phyloP scores from a whole-genome alignment of 352 stramenopile genomes.

The Phytophthora pistaciae region DNA sequence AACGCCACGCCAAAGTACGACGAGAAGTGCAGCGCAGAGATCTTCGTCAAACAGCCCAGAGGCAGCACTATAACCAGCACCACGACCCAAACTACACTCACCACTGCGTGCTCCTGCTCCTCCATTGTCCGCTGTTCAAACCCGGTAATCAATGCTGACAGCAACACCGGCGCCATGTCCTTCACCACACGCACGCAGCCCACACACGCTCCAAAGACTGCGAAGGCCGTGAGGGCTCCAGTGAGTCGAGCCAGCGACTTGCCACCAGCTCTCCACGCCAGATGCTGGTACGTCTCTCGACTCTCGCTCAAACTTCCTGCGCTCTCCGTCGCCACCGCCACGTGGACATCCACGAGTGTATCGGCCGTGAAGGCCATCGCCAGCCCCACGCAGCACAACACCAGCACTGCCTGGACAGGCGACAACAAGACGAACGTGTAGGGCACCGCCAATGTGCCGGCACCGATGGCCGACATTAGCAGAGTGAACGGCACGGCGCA shows the following conservation, averaged over 20 bases:
- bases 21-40: constrained; percentile 78
- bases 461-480: constrained; percentile 69
- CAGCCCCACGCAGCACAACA: constrained; percentile 57
- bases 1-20: constrained; percentile 80
- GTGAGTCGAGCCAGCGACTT: constrained; percentile 59
- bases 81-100: constrained; percentile 59
- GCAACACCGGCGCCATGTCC: constrained; percentile 75
- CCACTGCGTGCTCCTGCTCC: constrained; percentile 49
- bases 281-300: constrained; percentile 69
- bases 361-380: constrained; percentile 83
- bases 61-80: constrained; percentile 72
- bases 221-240: constrained; percentile 71
- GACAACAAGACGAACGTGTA: constrained; percentile 75
- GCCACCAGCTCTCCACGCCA: constrained; percentile 66
- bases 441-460: constrained; percentile 63
- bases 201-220: constrained; percentile 81
- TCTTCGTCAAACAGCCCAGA: constrained; percentile 73
- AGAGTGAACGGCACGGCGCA: constrained; percentile 55
- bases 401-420: constrained; percentile 47
- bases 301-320: constrained; percentile 41
- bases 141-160: constrained; percentile 32
- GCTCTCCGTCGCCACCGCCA: constrained; percentile 48
- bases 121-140: constrained; percentile 34
- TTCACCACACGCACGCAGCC: constrained; percentile 76
- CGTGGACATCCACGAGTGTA: constrained; percentile 67